Base-by-base conservation (phyloP, 2,329 filamentous ascomycete species). In the Gnomoniopsis smithogilvyi region DNA sequence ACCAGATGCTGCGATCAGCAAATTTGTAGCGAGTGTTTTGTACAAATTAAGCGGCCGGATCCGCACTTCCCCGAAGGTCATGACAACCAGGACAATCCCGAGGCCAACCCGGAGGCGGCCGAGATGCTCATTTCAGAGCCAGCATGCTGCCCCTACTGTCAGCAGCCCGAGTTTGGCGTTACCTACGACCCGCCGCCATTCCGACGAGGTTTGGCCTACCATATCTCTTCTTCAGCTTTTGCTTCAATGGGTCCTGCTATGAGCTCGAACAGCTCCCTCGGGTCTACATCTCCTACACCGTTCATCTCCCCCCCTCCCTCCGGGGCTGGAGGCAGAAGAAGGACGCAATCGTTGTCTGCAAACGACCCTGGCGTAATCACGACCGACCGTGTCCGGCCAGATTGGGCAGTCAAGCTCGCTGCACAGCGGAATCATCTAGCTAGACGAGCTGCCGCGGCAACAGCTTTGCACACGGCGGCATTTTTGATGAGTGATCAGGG, bases 21-120 rank as follows among this genome's bases (percentile, higher is more conserved):
- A 6, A 98, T 99, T 63, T 99, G 95, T 75, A 98, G 93, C 46
- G 95, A 99, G 76, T 99, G 95, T 73, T 99, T 99, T 68, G 95
- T 99, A 3, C 95, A 99, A 73, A 99, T 99, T 71, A 98, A 97
- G 72, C 86, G 95, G 46, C 88, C 92, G 3, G 94, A 99, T 64
- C 93, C 92, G 11, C 91, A 97, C 71, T 86, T 92, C 43, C 91
- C 92, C 1, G 91, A 96, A 70, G 91, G 95, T 68, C 78, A 82
- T 60, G 81, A 79, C n/a, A 77, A 83, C 51, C 67, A 69, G 41
- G 67, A 69, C 12, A 60, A 64, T 33, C 65, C 68, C 22, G 63
- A 69, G 60, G 66, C 72, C n/a, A 74, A 72, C 15, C 74, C 80
- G 0, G 81, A 84, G 19, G 80, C 83, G 59, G 78, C 81, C 0